Evolutionary conservation across 2,329 filamentous ascomycete genomes (phyloP).

Genomic region (Penicillium sp.): DNA sequence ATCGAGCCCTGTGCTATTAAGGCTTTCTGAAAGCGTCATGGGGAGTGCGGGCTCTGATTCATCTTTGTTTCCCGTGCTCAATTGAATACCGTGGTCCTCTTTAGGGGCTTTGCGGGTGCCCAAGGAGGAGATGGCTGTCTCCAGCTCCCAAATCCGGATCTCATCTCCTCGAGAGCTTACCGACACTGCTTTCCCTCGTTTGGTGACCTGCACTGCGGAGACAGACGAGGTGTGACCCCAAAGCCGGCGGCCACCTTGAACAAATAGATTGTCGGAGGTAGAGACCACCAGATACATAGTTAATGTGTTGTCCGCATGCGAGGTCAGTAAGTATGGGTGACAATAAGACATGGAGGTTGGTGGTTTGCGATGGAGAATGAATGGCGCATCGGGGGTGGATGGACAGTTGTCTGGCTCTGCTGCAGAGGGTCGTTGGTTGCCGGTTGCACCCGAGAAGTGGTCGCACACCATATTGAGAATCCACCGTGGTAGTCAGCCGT

Average conservation of each 20-base stretch:
- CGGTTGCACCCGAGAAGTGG: slow-evolving; percentile 10
- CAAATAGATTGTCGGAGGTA: slow-evolving; percentile 63
- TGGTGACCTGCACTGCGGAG: slow-evolving; percentile 79
- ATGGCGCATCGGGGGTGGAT: slow-evolving; percentile 21
- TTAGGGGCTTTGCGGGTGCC: slow-evolving; percentile 45
- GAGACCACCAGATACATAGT: slow-evolving; percentile 81
- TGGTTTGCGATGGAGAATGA: slow-evolving; percentile 45
- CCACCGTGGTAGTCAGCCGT: slow-evolving; percentile 42
- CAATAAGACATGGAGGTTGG: slow-evolving; percentile 69
- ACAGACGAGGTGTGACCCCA: slow-evolving; percentile 94
- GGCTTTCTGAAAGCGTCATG: not conserved
- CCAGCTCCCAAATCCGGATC: slow-evolving; percentile 85
- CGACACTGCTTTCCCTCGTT: slow-evolving; percentile 85
- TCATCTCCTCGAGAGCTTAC: slow-evolving; percentile 78
- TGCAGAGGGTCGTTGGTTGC: slow-evolving; percentile 12
- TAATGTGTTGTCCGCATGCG: slow-evolving; percentile 84
- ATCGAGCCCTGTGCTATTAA: slow-evolving; percentile 1
- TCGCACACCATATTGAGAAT: slow-evolving; percentile 39
- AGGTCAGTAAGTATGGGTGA: slow-evolving; percentile 83
- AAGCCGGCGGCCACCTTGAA: slow-evolving; percentile 73
- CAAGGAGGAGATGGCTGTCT: slow-evolving; percentile 63
- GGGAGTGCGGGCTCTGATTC: not conserved
- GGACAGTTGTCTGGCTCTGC: slow-evolving; percentile 26
- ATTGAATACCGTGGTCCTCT: slow-evolving; percentile 56
- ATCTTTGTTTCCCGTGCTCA: slow-evolving; percentile 46